Evolutionary conservation across 371 early-diverging fungal species (phyloP).

Genomic region (Circinella umbellata): DNA sequence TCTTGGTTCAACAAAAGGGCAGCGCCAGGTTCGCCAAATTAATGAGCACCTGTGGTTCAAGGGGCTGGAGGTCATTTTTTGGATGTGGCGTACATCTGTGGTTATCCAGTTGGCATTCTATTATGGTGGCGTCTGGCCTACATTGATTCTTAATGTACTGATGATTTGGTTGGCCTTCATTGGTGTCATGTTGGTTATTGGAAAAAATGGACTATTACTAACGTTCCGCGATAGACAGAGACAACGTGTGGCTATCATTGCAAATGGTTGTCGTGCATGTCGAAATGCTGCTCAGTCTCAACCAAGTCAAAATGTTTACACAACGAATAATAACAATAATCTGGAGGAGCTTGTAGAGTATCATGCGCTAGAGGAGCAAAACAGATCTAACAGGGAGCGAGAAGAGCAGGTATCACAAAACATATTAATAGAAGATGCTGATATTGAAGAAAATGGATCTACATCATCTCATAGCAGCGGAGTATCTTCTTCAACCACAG

Average conservation of each 20-base stretch:
- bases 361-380: not conserved
- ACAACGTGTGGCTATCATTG: constrained; percentile 7
- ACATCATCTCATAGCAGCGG: constrained; percentile 1
- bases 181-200: constrained; percentile 30
- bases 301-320: not conserved
- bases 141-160: constrained; percentile 32
- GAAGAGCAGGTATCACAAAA: not conserved
- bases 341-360: not conserved
- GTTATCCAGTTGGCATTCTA: constrained; percentile 32
- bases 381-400: not conserved
- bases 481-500: not conserved
- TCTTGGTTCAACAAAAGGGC: constrained; percentile 6
- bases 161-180: constrained; percentile 40
- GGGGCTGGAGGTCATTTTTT: constrained; percentile 32
- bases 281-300: not conserved
- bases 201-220: constrained; percentile 34
- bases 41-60: constrained; percentile 40
- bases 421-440: not conserved
- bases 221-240: not conserved
- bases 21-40: constrained; percentile 17
- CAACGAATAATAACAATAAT: not conserved
- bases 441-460: not conserved
- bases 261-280: constrained; percentile 8
- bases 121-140: constrained; percentile 50
- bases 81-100: constrained; percentile 49